These are phyloP conservation scores for Komagataella pastoris DNA, from an alignment of 805 yeast species.

Conservation along the genomic window DNA sequence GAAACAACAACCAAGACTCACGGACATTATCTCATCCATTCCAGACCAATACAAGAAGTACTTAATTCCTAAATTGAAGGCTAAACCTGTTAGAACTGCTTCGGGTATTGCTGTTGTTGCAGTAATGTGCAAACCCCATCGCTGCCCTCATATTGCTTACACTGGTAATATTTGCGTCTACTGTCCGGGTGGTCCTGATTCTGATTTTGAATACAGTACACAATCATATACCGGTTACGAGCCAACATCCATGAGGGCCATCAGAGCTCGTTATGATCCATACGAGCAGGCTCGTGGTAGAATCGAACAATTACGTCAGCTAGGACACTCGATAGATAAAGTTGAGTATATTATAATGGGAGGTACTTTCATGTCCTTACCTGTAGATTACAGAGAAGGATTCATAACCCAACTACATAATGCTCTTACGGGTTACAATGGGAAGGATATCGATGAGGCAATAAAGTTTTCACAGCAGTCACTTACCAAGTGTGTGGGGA, in stretches of 20 bases:
- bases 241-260: conserved; percentile 99
- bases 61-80: conserved; percentile 83
- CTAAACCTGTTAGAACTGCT: conserved; percentile 98
- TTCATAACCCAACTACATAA: conserved; percentile 87
- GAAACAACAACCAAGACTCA: conserved; percentile 84
- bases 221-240: conserved; percentile 98
- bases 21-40: conserved; percentile 88
- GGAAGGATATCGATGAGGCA: conserved; percentile 81
- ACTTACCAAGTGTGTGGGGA: conserved; percentile 94
- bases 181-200: conserved; percentile 99
- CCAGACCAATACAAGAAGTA: conserved; percentile 94
- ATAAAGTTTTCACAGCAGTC: conserved; percentile 86
- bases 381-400: conserved; percentile 76
- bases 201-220: conserved; percentile 95
- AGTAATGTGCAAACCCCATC: conserved; percentile 97
- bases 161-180: conserved; percentile 97
- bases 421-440: conserved; percentile 87
- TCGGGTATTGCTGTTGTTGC: conserved; percentile 99
- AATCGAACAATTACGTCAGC: conserved; percentile 85
- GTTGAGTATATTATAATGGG: conserved; percentile 98
- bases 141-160: conserved; percentile 98
- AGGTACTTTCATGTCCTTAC: conserved; percentile 95
- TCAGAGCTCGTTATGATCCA: conserved; percentile 95
- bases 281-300: conserved; percentile 98
- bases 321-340: conserved; percentile 94